Percentiles rank a stretch among this genome's conserved stretches.
Conservation (phyloP, 257 asterid genomes). For the Ophiorrhiza pumila region DNA sequence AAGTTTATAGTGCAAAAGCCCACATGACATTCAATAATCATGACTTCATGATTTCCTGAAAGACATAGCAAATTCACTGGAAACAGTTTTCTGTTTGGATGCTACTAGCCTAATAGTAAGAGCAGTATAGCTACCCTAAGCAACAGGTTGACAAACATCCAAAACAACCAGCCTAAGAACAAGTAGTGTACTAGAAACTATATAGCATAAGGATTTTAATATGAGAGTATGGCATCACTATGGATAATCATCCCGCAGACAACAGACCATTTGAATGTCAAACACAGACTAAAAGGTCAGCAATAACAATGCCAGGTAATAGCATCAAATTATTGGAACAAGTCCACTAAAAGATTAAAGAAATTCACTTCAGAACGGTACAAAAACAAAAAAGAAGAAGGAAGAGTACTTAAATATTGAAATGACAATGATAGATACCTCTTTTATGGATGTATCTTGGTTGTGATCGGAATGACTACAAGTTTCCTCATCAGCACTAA, state of each 20-base stretch:
- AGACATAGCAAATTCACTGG: not conserved
- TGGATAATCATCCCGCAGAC: not conserved
- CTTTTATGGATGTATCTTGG: constrained; percentile 36
- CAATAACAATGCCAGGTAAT: not conserved
- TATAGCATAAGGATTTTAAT: not conserved
- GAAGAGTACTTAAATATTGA: not conserved
- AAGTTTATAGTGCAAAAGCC: not conserved
- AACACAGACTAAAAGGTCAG: not conserved
- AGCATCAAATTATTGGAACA: not conserved
- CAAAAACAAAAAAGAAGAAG: too few species aligned
- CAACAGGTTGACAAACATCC: not conserved
- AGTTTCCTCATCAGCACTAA: constrained; percentile 32
- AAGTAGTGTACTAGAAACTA: not conserved
- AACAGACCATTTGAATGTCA: not conserved
- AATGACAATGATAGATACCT: constrained; percentile 35
- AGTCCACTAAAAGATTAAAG: not conserved
- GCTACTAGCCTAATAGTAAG: not conserved
- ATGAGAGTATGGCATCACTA: not conserved
- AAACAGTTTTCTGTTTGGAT: not conserved
- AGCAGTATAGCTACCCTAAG: not conserved
- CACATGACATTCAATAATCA: not conserved
- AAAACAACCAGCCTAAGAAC: not conserved
- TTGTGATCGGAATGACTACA: constrained; percentile 22
- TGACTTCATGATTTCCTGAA: not conserved
- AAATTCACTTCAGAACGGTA: not conserved